These are phyloP conservation scores for Rhizopogon rudus DNA, from an alignment of 768 basidiomycete species.

Conservation along the genomic window DNA sequence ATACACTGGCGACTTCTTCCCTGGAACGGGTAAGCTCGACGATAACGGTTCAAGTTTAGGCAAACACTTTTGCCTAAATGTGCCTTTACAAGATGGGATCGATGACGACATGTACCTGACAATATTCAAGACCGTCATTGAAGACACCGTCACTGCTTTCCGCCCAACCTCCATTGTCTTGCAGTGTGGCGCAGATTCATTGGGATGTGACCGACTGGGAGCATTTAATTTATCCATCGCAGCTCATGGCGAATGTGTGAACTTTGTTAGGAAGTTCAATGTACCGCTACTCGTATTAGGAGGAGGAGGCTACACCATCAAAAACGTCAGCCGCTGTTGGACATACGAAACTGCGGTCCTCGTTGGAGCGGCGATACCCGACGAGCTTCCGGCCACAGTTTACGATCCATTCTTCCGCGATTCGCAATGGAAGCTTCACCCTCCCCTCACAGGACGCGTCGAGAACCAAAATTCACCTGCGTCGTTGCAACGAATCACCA, in stretches of 20 bases:
- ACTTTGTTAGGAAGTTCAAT: constrained; percentile 90
- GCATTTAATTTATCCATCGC: constrained; percentile 98
- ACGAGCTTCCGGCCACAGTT: constrained; percentile 82
- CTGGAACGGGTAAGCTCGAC: constrained; percentile 92
- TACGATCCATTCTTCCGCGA: constrained; percentile 94
- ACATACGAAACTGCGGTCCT: constrained; percentile 96
- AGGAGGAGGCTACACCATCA: constrained; percentile 95
- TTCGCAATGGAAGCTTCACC: constrained; percentile 89
- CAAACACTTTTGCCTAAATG: constrained; percentile 93
- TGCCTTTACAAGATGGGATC: constrained; percentile 92
- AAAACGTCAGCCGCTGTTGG: constrained; percentile 98
- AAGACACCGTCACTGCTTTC: constrained; percentile 87
- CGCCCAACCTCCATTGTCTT: constrained; percentile 88
- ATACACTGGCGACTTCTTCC: constrained; percentile 98
- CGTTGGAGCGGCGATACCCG: constrained; percentile 76
- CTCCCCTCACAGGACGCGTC: constrained; percentile 85
- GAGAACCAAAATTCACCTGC: constrained; percentile 88
- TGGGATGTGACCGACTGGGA: constrained; percentile 91
- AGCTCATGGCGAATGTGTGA: constrained; percentile 97
- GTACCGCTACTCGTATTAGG: constrained; percentile 90
- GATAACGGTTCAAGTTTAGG: constrained; percentile 87
- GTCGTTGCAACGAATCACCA: constrained; percentile 82
- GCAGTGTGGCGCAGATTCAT: constrained; percentile 95
- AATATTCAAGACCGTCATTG: constrained; percentile 94
- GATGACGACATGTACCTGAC: constrained; percentile 97